These are phyloP conservation scores for Pulicaria dysenterica DNA, from an alignment of 129 eudicot species.

Conservation along the genomic window DNA sequence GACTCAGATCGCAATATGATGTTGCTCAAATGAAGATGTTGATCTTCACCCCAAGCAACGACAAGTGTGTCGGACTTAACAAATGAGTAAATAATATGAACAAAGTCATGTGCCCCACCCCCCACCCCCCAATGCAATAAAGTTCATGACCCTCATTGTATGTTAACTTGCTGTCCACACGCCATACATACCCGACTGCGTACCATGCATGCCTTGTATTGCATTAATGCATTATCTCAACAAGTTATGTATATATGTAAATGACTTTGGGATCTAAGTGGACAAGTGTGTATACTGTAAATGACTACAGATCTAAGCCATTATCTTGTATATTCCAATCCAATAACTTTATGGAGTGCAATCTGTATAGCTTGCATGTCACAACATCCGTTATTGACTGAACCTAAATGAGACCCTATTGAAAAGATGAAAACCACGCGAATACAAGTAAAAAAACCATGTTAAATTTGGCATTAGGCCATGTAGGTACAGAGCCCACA, in stretches of 20 bases:
- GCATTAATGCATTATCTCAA: not conserved
- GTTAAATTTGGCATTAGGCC: no score
- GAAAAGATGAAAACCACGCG: not conserved
- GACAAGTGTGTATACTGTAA: no score
- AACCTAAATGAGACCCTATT: not conserved
- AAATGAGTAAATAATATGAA: not conserved
- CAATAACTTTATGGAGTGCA: not conserved
- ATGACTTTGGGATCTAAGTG: not conserved
- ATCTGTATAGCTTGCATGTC: not conserved
- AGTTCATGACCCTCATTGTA: slow-evolving; percentile 5
- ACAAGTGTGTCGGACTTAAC: not conserved
- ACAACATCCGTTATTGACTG: not conserved
- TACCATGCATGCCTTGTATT: not conserved
- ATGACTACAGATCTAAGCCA: slow-evolving; percentile 11
- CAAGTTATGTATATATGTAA: not conserved
- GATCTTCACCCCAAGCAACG: slow-evolving; percentile 10
- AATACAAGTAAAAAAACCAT: not conserved
- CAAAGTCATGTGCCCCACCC: not conserved
- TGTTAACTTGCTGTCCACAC: slow-evolving; percentile 11
- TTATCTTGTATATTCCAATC: slow-evolving; percentile 15
- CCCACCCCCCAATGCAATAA: not conserved
- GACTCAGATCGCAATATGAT: not conserved
- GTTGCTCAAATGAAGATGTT: slow-evolving; percentile 15
- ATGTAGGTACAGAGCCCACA: not conserved
- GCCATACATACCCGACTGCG: not conserved